These are phyloP conservation scores for Yarrowia divulgata DNA, from an alignment of 805 yeast genomes.

Conservation along the genomic window DNA sequence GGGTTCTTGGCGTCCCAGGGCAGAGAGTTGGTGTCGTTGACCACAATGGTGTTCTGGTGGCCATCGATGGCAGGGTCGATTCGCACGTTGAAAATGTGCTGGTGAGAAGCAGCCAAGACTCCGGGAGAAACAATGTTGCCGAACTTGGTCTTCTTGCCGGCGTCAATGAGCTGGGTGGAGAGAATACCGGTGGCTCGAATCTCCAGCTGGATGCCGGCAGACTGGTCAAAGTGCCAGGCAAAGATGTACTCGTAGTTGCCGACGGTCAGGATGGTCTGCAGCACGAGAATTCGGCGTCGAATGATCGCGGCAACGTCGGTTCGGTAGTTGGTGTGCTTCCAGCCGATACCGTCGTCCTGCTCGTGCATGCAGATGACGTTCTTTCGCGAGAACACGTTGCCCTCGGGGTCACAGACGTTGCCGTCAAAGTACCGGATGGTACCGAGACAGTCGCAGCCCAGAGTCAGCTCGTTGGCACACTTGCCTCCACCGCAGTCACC, in stretches of 20 bases:
- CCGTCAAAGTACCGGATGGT: slow-evolving; percentile 78
- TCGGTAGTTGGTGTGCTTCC: slow-evolving; percentile 82
- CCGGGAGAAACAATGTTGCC: slow-evolving; percentile 82
- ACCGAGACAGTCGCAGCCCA: slow-evolving; percentile 88
- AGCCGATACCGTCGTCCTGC: slow-evolving; percentile 80
- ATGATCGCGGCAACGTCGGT: slow-evolving; percentile 68
- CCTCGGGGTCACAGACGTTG: slow-evolving; percentile 62
- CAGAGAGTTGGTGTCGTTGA: slow-evolving; percentile 71
- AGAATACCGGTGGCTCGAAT: slow-evolving; percentile 87
- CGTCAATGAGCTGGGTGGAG: slow-evolving; percentile 83
- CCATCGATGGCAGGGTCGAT: slow-evolving; percentile 86
- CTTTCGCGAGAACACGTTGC: slow-evolving; percentile 68
- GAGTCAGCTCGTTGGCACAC: slow-evolving; percentile 69
- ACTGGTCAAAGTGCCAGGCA: slow-evolving; percentile 75
- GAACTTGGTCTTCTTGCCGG: slow-evolving; percentile 65
- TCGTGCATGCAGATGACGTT: slow-evolving; percentile 84
- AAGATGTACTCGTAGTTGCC: slow-evolving; percentile 83
- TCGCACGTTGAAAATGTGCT: slow-evolving; percentile 79
- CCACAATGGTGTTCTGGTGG: slow-evolving; percentile 73
- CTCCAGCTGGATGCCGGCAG: slow-evolving; percentile 78
- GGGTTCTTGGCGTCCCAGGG: slow-evolving; percentile 65
- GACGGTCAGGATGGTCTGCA: slow-evolving; percentile 84
- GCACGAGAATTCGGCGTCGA: slow-evolving; percentile 79
- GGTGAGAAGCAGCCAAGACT: slow-evolving; percentile 85
- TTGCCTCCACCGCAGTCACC: slow-evolving; percentile 88